phyloP scores from a whole-genome alignment of 1,139 yeast species.

The Geotrichum europaeum region DNA sequence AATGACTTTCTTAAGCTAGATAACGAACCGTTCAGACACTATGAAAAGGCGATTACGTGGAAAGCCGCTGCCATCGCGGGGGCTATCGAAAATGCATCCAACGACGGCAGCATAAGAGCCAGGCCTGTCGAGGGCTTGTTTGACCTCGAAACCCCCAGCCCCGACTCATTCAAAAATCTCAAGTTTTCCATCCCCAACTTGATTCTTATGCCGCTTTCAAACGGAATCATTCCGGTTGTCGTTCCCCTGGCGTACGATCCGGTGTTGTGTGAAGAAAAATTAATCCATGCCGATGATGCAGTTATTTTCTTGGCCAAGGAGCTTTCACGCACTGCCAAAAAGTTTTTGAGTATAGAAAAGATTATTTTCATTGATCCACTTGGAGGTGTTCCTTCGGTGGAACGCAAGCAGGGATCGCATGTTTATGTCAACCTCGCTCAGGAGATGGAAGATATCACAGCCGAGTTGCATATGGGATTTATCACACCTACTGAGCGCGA shows the following conservation, averaged over 20 bases:
- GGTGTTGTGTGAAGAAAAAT: slow-evolving; percentile 36
- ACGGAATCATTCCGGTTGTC: slow-evolving; percentile 52
- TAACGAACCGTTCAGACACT: slow-evolving; percentile 20
- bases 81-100: slow-evolving; percentile 22
- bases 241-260: slow-evolving; percentile 52
- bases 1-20: slow-evolving; percentile 24
- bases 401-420: slow-evolving; percentile 67
- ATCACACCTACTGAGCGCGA: slow-evolving; percentile 43
- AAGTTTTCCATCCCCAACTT: slow-evolving; percentile 34
- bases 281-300: slow-evolving; percentile 37
- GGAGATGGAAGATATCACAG: slow-evolving; percentile 61
- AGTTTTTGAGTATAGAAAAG: slow-evolving; percentile 60
- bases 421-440: slow-evolving; percentile 81
- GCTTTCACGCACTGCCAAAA: slow-evolving; percentile 31
- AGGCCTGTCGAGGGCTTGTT: slow-evolving; percentile 37
- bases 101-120: slow-evolving; percentile 21
- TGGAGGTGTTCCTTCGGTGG: slow-evolving; percentile 90
- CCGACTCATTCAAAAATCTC: slow-evolving; percentile 18
- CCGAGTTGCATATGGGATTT: slow-evolving; percentile 56
- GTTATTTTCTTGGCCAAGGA: slow-evolving; percentile 34
- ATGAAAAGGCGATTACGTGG: slow-evolving; percentile 22
- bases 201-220: slow-evolving; percentile 36
- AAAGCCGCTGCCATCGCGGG: slow-evolving; percentile 25
- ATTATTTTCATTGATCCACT: slow-evolving; percentile 67
- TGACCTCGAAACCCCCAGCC: slow-evolving; percentile 21